Evolutionary conservation across 176 grass and related monocot genomes (phyloP).

Genomic region (Cymbopogon citratus): DNA sequence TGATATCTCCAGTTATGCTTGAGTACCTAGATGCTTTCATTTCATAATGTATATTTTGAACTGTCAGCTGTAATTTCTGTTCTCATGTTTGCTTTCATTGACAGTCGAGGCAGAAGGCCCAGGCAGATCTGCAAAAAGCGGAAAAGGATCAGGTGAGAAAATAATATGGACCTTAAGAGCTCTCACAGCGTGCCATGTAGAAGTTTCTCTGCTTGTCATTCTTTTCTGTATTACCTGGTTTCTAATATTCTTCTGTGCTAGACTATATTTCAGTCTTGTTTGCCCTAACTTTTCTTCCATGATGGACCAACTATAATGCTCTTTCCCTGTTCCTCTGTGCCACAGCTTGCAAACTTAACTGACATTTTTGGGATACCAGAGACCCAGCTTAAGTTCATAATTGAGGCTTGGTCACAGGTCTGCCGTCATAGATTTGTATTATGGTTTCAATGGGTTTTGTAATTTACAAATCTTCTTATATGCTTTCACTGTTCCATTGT

Average conservation of each 20-base stretch:
- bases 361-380: conserved; percentile 68
- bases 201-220: not conserved
- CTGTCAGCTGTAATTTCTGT: not conserved
- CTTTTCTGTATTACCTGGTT: not conserved
- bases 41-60: conserved; percentile 17
- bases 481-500: not conserved
- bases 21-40: not conserved
- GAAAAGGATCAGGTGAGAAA: conserved; percentile 69
- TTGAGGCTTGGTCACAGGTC: conserved; percentile 96
- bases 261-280: not conserved
- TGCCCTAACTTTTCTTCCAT: not conserved
- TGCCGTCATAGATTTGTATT: not conserved
- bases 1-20: too few species aligned
- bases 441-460: not conserved
- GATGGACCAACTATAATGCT: not conserved
- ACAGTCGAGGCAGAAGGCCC: conserved; percentile 92
- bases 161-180: not conserved
- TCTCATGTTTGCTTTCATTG: conserved; percentile 30
- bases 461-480: conserved; percentile 2
- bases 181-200: not conserved
- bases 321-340: conserved; percentile 4
- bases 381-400: conserved; percentile 86
- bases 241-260: not conserved
- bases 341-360: conserved; percentile 74
- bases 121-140: conserved; percentile 64